Evolutionary conservation across 805 yeast genomes (phyloP).

Genomic region (Teunomyces funiuensis): DNA sequence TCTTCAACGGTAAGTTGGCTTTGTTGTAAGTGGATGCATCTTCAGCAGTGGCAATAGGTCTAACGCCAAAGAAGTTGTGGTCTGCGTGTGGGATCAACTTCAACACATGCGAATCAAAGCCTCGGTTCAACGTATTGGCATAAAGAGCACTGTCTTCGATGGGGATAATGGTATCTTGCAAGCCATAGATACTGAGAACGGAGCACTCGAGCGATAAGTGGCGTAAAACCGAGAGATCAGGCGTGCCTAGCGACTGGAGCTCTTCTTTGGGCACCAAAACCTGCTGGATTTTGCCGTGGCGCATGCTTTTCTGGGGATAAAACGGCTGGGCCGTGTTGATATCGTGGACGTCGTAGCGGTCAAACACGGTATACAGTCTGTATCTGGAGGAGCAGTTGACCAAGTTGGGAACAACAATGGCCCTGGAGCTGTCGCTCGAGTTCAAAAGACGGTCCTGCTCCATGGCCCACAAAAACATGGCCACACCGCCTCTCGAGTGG

Average conservation of each 20-base stretch:
- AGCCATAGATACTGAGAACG: conserved; percentile 71
- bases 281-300: conserved; percentile 49
- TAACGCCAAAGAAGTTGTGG: conserved; percentile 71
- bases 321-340: conserved; percentile 13
- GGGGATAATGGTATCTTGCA: conserved; percentile 66
- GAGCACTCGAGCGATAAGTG: conserved; percentile 46
- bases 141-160: conserved; percentile 57
- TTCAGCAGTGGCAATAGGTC: conserved; percentile 32
- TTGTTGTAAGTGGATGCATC: conserved; percentile 38
- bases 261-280: conserved; percentile 51
- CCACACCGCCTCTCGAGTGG: conserved; percentile 80
- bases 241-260: conserved; percentile 46
- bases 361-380: conserved; percentile 47
- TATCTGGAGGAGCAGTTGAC: conserved; percentile 76
- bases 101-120: conserved; percentile 51
- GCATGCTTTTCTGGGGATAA: conserved; percentile 32
- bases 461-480: conserved; percentile 72
- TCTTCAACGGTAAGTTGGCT: conserved; percentile 41
- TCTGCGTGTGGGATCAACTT: conserved; percentile 67
- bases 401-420: conserved; percentile 57
- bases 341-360: conserved; percentile 32
- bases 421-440: conserved; percentile 23
- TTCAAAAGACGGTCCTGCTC: conserved; percentile 38
- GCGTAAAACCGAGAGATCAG: conserved; percentile 44
- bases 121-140: conserved; percentile 55